Base-by-base conservation (phyloP, 345 rosid species). In the Populus tremula region DNA sequence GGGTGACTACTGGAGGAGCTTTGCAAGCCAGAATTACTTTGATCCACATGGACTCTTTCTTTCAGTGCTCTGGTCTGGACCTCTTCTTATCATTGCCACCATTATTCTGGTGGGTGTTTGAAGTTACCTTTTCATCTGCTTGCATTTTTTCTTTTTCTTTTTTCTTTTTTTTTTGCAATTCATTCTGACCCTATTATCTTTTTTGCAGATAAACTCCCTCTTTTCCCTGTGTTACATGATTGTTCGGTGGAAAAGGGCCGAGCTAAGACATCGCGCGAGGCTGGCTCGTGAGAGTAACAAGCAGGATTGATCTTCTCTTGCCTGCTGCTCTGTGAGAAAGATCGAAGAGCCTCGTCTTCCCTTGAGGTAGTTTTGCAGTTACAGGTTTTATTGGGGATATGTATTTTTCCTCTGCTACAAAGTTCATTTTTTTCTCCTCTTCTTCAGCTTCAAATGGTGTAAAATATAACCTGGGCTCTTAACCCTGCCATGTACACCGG, bases 181-280 rank as follows among this genome's bases (percentile, higher is more conserved):
- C 35, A 23, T 25, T 50, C 67, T 56, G 54, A 59, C 36, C 20
- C 67, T 76, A 45, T 31, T 5, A 41, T 76, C 45, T 41, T 61
- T 72, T 75, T 74, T 80, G 82, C 91, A 96, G 99, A 83, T 94
- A 77, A 96, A 93, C 84, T 90, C 95, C 5, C 95, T 96, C 25
- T 89, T 91, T 54, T 87, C 93, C 27, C 84, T 96, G 69, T 92
- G 99, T 84, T 82, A 86, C 84, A 76, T 92, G 74, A 94, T 96
- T 6, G 97, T 96, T 29, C 87, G 85, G 70, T 96, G 99, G 98
- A 96, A 96, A 85, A 92, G 76, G 84, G 98, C 99, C 6, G 99
- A 94, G 85, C 97, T 96, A 47, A 91, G 88, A 85, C 97, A 96
- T 82, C 94, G 92, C 1, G 94, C 98, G 66, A 90, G 95, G 82